Percentiles rank a stretch among this genome's conserved stretches.
Conservation (phyloP, 257 asterid genomes). For the Fraxinus excelsior region DNA sequence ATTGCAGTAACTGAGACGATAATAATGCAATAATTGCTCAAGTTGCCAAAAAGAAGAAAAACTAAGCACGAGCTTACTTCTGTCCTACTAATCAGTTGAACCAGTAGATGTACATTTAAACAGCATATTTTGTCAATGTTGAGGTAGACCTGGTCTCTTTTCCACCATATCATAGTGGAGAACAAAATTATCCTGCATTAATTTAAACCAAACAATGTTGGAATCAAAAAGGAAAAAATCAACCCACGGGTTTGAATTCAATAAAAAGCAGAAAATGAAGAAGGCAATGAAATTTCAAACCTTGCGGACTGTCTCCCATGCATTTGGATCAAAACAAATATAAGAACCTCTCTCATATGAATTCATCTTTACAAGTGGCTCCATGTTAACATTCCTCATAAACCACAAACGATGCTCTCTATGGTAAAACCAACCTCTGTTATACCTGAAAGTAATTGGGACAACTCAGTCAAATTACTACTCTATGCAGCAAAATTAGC, state of each 20-base stretch:
- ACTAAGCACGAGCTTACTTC: conserved; percentile 37
- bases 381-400: conserved; percentile 71
- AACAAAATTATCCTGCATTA: conserved; percentile 91
- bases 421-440: conserved; percentile 93
- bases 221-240: not conserved
- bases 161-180: conserved; percentile 86
- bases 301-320: conserved; percentile 98
- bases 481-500: conserved; percentile 12
- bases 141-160: conserved; percentile 79
- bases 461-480: conserved; percentile 17
- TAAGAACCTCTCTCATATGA: conserved; percentile 86
- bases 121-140: conserved; percentile 47
- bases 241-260: not conserved
- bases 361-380: conserved; percentile 79
- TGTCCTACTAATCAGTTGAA: conserved; percentile 35
- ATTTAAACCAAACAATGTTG: conserved; percentile 11
- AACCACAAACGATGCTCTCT: conserved; percentile 73
- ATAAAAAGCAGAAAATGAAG: not conserved
- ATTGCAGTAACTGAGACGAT: conserved; percentile 31
- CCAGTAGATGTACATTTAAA: conserved; percentile 33
- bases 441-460: conserved; percentile 58
- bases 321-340: conserved; percentile 89
- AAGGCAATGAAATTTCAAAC: conserved; percentile 35
- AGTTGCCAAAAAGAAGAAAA: conserved; percentile 25
- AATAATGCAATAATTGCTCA: conserved; percentile 41